A percentile compares a stretch with the other conserved stretches of the same genome.
Conservation (phyloP, 2,329 filamentous ascomycete species). For the Ophiostoma quercus region DNA sequence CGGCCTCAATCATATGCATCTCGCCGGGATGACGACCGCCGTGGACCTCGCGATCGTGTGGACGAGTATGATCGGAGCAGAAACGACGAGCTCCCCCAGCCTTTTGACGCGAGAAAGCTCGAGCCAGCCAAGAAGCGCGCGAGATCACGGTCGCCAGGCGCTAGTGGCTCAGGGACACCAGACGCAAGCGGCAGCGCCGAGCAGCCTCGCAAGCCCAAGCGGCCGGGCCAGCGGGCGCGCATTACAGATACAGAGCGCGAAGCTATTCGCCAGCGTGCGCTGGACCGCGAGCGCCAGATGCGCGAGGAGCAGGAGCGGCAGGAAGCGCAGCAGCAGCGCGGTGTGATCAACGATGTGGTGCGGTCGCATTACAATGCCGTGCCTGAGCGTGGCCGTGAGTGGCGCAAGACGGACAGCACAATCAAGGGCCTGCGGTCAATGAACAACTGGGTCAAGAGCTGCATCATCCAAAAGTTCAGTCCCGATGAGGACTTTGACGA, state of each 20-base stretch:
- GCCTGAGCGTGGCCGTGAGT: conserved; percentile 86
- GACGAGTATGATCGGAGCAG: conserved; percentile 28
- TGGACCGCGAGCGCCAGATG: conserved; percentile 49
- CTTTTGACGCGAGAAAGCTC: conserved; percentile 55
- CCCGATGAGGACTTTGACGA: conserved; percentile 68
- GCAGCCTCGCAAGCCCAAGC: conserved; percentile 60
- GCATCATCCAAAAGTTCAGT: conserved; percentile 93
- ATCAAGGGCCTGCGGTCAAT: conserved; percentile 92
- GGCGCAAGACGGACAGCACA: conserved; percentile 87
- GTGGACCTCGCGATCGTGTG: not conserved
- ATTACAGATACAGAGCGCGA: conserved; percentile 64
- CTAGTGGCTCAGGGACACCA: not conserved
- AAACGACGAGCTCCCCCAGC: conserved; percentile 50
- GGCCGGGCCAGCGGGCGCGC: conserved; percentile 60
- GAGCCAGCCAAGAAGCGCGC: conserved; percentile 56
- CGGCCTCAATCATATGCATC: conserved; percentile 8
- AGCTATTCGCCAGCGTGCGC: conserved; percentile 56
- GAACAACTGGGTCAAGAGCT: conserved; percentile 99
- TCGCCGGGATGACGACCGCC: not conserved
- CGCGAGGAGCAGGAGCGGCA: conserved; percentile 37
- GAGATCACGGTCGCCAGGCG: conserved; percentile 45
- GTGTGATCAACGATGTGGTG: conserved; percentile 77
- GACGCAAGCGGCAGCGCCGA: conserved; percentile 31
- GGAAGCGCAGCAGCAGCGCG: conserved; percentile 39
- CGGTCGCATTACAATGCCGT: conserved; percentile 94